phyloP scores from a whole-genome alignment of 2,329 filamentous ascomycete species.

The Pestalotiopsis sp. region DNA sequence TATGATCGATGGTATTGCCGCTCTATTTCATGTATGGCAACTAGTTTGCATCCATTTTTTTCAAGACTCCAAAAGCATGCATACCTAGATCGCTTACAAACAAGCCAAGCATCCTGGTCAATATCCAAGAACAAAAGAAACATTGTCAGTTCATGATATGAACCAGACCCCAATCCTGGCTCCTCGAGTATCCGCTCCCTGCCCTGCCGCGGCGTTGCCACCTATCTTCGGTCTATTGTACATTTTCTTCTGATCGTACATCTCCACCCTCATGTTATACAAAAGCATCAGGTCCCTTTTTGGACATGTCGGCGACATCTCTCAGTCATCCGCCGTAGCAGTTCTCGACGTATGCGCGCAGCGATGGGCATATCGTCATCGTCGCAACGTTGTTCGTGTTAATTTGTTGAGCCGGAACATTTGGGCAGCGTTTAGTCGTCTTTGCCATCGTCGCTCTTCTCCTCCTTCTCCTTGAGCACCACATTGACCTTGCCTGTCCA shows the following conservation, averaged over 20 bases:
- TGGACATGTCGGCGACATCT: too few species aligned
- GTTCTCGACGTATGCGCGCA: background rate
- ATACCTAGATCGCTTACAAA: background rate
- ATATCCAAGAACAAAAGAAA: background rate
- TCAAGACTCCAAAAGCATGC: background rate
- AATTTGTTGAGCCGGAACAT: background rate
- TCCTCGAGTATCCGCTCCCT: background rate
- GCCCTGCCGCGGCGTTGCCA: background rate
- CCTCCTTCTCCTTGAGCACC: slow-evolving; percentile 45
- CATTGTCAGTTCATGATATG: background rate
- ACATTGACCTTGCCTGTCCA: slow-evolving; percentile 40
- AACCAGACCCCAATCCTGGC: background rate
- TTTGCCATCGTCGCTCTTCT: slow-evolving; percentile 23
- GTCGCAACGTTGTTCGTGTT: background rate
- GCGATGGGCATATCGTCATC: background rate
- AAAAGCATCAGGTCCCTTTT: background rate
- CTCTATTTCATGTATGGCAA: background rate
- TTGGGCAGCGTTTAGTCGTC: slow-evolving; percentile 10
- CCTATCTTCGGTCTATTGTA: background rate
- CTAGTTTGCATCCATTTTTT: background rate
- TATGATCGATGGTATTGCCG: background rate
- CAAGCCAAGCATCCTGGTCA: background rate
- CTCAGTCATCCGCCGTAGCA: too few species aligned
- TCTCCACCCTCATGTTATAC: background rate
- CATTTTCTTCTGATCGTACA: background rate